Base-by-base conservation (phyloP, 768 basidiomycete genomes). In the Paxillus ammoniavirescens region DNA sequence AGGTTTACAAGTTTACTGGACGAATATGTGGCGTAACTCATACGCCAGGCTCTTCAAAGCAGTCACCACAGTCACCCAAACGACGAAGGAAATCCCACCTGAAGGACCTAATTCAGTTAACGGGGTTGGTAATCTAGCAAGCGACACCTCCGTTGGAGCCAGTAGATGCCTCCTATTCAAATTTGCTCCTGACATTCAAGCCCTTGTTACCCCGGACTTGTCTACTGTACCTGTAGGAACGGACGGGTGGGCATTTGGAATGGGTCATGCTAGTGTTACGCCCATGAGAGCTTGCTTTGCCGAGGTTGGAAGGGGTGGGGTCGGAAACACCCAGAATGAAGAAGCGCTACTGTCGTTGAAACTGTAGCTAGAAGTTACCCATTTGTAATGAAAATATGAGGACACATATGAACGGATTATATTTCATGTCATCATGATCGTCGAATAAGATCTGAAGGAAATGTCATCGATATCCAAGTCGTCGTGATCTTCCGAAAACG, bases 31-130 rank as follows among this genome's bases (percentile, higher is more conserved):
- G 91, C 81, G 89, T 44, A 96, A 89, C 65, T 80, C 84, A 9
- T 96, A 95, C 63, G 87, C 89, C 4, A 77, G 83, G 50, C 76
- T 94, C 50, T 95, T 95, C 80, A 84, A 84, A 65, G 68, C 73
- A 37, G 64, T 78, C 38, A 58, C 61, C 31, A 53, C 50, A 13
- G 53, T 51, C 36, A 65, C 61, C 33, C 49, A n/a, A 17, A 61
- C 52, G 36, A 61, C 60, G 55, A 48, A 35, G 43, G 60, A 65
- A 28, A 57, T 70, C 30, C 72, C 67, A 23, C 60, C 76, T 45
- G 74, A 77, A 37, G 79, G 77, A 13, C 75, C 79, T 7, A 79
- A 82, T 61, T 66, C 78, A 21, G 55, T 70, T 23, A 54, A 33
- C 42, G 37, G 15, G 8, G 15, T n/a, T 42, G 45, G 21, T 31